Percentiles rank a stretch among this genome's conserved stretches.
Evolutionary conservation across 345 rosid genomes (phyloP).

Genomic region (Bretschneidera sinensis): DNA sequence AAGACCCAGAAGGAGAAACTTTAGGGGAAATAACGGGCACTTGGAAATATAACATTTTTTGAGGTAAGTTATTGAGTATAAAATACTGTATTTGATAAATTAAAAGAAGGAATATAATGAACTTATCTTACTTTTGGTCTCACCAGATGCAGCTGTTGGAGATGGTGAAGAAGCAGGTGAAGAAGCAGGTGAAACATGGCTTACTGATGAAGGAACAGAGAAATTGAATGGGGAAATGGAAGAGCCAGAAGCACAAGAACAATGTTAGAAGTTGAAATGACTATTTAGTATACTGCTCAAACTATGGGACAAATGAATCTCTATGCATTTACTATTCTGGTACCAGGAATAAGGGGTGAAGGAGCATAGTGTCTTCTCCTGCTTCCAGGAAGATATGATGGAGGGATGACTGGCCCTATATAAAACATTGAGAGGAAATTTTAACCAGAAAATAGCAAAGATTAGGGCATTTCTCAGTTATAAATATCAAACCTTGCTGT

Average conservation of each 20-base stretch:
- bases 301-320: constrained; percentile 2
- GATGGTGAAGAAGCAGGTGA: constrained; percentile 68
- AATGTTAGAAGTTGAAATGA: constrained; percentile 19
- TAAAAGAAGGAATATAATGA: background rate
- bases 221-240: constrained; percentile 32
- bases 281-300: background rate
- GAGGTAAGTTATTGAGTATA: constrained; percentile 24
- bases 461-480: constrained; percentile 1
- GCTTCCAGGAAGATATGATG: constrained; percentile 30
- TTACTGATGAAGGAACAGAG: constrained; percentile 32
- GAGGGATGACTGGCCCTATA: constrained; percentile 40
- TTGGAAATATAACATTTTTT: constrained; percentile 35
- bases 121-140: constrained; percentile 38
- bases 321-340: constrained; percentile 4
- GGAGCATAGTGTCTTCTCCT: constrained; percentile 35
- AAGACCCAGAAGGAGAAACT: constrained; percentile 38
- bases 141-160: constrained; percentile 33
- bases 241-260: constrained; percentile 23
- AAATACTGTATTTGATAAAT: constrained; percentile 2
- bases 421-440: constrained; percentile 23
- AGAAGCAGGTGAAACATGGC: constrained; percentile 37
- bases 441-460: background rate
- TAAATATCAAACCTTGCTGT: constrained; percentile 33
- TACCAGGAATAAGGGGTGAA: constrained; percentile 51
- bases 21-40: constrained; percentile 36